Evolutionary conservation across 2,329 filamentous ascomycete genomes (phyloP), one percentile per base, ranked within the genome.

Genomic region (Ophiostoma pallidulum): DNA sequence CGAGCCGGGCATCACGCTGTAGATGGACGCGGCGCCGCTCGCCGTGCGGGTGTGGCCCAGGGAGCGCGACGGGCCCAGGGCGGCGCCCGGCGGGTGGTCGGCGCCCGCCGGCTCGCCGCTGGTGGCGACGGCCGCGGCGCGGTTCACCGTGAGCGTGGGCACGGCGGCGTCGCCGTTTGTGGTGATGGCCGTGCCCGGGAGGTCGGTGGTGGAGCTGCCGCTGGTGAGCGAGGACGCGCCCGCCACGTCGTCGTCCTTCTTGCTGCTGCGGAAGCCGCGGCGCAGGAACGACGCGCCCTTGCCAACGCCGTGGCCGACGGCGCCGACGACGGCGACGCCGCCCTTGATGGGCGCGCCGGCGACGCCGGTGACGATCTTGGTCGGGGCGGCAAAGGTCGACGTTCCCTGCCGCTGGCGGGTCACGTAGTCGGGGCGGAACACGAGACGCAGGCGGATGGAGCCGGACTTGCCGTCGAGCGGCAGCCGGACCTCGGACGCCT

Each of bases 371-470:
- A 97, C 86, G 51, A 98, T 89, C 88, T 66, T 90, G 90, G 41
- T 86, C 86, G 24, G 92, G 88, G 1, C 89, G 94, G 28, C 90
- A 69, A 98, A 95, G 1, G 91, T 96, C 1, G 89, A 89, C 0
- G 89, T 92, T 44, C 92, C 92, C 64, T 96, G 87, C 41, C 89
- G 78, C 12, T 85, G 78, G 47, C 92, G 82, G 13, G 84, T 85
- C 51, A 98, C 84, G 60, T 97, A 98, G 61, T 88, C 82, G 12
- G 92, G 88, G 52, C 88, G 88, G 79, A 98, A 98, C 20, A 97
- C 71, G 62, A 98, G 76, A 56, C 87, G 85, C 52, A 98, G 65
- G 41, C 87, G 79, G 42, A 98, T 72, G 3, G 77, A 78, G 26
- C 92, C 92, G 4, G 87, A 94, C 66, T 95, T 94, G 26, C 92